Evolutionary conservation across 169 alveolate species (phyloP).

Genomic region (Ichthyophthirius multifiliis): DNA sequence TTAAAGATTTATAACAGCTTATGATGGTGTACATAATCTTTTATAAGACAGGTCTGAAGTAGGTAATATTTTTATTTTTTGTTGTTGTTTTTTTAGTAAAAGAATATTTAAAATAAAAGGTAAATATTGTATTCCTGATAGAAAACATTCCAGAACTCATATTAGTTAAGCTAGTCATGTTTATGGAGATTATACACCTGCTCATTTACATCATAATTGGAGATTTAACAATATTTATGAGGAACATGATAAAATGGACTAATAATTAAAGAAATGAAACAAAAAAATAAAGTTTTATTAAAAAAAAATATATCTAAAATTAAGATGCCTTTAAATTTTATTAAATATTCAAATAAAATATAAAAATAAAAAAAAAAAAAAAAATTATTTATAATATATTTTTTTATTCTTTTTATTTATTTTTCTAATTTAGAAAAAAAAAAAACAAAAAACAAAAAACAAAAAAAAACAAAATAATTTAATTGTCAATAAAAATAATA

Average conservation of each 20-base stretch:
- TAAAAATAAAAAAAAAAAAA: no score
- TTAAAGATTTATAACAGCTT: constrained; percentile 52
- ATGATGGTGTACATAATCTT: constrained; percentile 65
- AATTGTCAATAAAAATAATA: no score
- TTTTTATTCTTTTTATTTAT: no score
- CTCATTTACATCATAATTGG: constrained; percentile 71
- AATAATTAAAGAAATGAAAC: neutral
- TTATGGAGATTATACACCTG: constrained; percentile 69
- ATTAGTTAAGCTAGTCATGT: constrained; percentile 20
- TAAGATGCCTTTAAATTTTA: neutral
- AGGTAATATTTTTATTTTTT: constrained; percentile 31
- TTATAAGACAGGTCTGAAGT: constrained; percentile 64
- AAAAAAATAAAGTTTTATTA: neutral
- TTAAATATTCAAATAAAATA: no score
- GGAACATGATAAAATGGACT: neutral
- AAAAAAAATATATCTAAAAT: no score
- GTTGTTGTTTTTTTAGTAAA: no score
- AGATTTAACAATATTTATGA: constrained; percentile 36
- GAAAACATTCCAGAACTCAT: constrained; percentile 24
- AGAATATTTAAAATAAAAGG: neutral
- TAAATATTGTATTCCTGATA: constrained; percentile 56
- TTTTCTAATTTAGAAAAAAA: no score
- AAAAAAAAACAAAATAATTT: no score
- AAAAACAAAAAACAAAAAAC: no score
- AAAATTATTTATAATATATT: no score